These are phyloP conservation scores for Erigeron philadelphicus DNA, from an alignment of 140 eudicot genomes.

Conservation along the genomic window DNA sequence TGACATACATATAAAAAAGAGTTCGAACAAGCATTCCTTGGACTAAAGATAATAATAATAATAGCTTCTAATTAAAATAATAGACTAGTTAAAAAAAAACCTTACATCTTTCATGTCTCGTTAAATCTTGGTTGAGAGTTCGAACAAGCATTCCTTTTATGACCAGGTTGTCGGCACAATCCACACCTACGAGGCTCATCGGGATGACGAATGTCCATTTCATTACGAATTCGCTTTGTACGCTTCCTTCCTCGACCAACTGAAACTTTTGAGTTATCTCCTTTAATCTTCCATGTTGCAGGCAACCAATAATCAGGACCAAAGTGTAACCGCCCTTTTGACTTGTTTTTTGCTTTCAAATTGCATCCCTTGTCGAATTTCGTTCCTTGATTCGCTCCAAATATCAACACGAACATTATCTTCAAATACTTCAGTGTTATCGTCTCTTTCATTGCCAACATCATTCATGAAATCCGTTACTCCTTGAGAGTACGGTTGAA, in stretches of 20 bases:
- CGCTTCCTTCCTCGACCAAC: not conserved
- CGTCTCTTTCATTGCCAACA: not conserved
- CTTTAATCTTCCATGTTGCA: not conserved
- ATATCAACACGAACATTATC: not conserved
- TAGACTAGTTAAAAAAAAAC: no score
- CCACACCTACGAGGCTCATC: no score
- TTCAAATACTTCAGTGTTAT: not conserved
- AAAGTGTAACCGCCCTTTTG: constrained; percentile 2
- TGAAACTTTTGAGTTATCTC: not conserved
- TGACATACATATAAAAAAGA: no score
- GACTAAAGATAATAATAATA: no score
- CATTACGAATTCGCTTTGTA: not conserved
- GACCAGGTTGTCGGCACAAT: no score
- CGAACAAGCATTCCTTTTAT: not conserved
- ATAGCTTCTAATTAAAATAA: no score
- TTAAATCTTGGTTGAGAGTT: not conserved
- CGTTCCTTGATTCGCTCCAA: not conserved
- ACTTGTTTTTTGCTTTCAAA: constrained; percentile 3
- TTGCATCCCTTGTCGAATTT: not conserved
- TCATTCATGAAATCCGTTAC: not conserved
- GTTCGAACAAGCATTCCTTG: no score
- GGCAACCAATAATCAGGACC: not conserved
- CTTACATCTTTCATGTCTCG: not conserved
- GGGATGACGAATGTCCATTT: constrained; percentile 4
- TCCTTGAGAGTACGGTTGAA: not conserved